Base-by-base conservation (phyloP, 2,329 filamentous ascomycete genomes). In the Fusarium sp. region DNA sequence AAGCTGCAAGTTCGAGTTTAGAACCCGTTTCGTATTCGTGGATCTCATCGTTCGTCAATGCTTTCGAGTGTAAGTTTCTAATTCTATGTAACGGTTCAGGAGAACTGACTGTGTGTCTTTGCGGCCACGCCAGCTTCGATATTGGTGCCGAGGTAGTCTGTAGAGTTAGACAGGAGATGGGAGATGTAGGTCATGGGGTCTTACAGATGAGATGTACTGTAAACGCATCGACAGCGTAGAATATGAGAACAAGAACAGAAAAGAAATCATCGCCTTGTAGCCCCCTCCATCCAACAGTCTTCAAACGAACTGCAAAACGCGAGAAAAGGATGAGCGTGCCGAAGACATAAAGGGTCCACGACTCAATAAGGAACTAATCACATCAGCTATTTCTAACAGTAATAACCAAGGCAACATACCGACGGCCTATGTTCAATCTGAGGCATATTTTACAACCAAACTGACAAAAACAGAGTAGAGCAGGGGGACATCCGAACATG, bases 251-350 rank as follows among this genome's bases (percentile, higher is more conserved):
- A 3, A 82, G 58, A 16, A 81, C n/a, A 1, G 80, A 75, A 35
- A 84, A 79, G 16, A 81, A 80, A 59, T 85, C 83, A 67, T 85
- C 84, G 10, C 83, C 81, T 28, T 81, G 78, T 6, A 84, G 73
- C 2, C 82, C 79, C n/a, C 78, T 76, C 33, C 79, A 57, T 5
- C 83, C 83, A 3, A 83, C 82, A 0, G 81, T 82, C 5, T 81
- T 80, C 21, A 83, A 59, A 2, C 83, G 80, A 9, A 84, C 80
- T 19, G 64, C 72, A 23, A 81, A 82, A 7, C 83, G 80, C 6
- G 78, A 32, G 3, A 79, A n/a, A 2, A 85, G 63, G 16, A 84
- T 71, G 6, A 74, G 15, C 6, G 77, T 72, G 3, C 82, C 82
- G 32, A 82, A 56, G 4, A 66, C 77, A 47, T 80, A 84, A 25